phyloP scores from a whole-genome alignment of 2,329 filamentous ascomycete species.

The Colletotrichum sp. region DNA sequence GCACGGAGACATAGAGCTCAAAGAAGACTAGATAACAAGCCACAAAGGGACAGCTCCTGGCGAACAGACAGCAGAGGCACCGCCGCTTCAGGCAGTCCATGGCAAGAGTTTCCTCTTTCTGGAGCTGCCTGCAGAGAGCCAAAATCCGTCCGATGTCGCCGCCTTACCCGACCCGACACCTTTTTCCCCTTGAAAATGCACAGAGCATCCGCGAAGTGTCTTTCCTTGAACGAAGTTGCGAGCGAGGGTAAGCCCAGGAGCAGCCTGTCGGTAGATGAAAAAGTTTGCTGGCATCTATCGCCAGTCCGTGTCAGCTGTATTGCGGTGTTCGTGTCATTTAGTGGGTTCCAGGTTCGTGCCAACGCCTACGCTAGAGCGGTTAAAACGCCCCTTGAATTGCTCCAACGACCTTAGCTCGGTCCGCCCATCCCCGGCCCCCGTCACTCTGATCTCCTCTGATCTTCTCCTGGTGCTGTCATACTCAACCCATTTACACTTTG shows the following conservation, averaged over 20 bases:
- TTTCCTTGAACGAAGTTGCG: neutral
- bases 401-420: neutral
- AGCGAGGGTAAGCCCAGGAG: neutral
- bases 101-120: neutral
- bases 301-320: neutral
- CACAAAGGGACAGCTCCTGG: neutral
- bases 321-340: conserved; percentile 7
- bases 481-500: neutral
- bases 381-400: neutral
- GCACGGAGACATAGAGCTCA: neutral
- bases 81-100: neutral
- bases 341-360: conserved; percentile 8
- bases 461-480: neutral
- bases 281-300: neutral
- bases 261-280: neutral
- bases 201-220: neutral
- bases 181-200: neutral
- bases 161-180: neutral
- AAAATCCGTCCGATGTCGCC: neutral
- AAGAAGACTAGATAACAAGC: neutral
- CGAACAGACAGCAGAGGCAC: neutral
- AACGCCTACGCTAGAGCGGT: conserved; percentile 8
- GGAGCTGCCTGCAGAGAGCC: neutral
- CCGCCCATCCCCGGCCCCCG: neutral
- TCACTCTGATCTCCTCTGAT: neutral